These are phyloP conservation scores for Echeveria elegans DNA, from an alignment of 164 flowering plant genomes.

Conservation along the genomic window DNA sequence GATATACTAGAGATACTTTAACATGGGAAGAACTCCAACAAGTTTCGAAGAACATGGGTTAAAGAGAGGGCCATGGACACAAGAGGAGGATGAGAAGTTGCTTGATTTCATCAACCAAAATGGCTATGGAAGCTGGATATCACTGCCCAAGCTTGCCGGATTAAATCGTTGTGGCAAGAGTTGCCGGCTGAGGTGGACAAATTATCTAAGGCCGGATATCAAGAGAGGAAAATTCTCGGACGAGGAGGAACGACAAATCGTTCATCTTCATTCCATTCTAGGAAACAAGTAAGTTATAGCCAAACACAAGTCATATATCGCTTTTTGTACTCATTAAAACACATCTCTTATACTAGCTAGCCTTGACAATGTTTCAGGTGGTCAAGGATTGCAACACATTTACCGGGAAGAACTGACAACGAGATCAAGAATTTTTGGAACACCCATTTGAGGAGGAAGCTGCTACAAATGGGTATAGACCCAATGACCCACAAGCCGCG, in stretches of 20 bases:
- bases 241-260: slow-evolving; percentile 45
- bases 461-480: background rate
- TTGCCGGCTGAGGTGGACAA: slow-evolving; percentile 54
- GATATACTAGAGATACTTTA: too few relatives aligned
- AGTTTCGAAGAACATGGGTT: slow-evolving; percentile 22
- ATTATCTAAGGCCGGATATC: slow-evolving; percentile 51
- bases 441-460: background rate
- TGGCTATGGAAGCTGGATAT: slow-evolving; percentile 57
- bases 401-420: background rate
- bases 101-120: slow-evolving; percentile 30
- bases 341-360: background rate
- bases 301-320: background rate
- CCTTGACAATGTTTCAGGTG: background rate
- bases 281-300: slow-evolving; percentile 63
- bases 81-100: slow-evolving; percentile 42
- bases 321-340: background rate
- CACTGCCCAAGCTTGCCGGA: slow-evolving; percentile 52
- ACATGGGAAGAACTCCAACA: slow-evolving; percentile 48
- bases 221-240: slow-evolving; percentile 54
- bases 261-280: slow-evolving; percentile 51
- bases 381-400: background rate
- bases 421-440: background rate
- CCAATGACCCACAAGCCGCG: background rate
- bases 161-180: slow-evolving; percentile 70
- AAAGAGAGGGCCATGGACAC: slow-evolving; percentile 66